A percentile compares a stretch with the other conserved stretches of the same genome.
Conservation (phyloP, 495 filamentous ascomycete genomes). For the Hypomontagnella submonticulosa region DNA sequence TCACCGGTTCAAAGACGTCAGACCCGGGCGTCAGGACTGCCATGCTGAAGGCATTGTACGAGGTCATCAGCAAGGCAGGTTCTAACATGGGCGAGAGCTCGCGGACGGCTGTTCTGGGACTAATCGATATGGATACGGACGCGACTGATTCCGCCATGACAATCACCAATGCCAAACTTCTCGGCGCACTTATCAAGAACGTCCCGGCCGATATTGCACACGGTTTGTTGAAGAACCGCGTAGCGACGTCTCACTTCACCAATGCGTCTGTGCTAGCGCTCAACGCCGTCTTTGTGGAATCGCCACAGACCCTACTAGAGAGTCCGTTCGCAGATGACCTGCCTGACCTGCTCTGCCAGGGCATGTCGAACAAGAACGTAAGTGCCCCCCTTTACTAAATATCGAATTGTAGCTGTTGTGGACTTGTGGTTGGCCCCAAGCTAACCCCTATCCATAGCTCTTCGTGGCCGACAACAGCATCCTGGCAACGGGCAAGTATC, state of each 20-base stretch:
- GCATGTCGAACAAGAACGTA: conserved; percentile 79
- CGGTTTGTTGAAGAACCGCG: conserved; percentile 81
- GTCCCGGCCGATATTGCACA: conserved; percentile 73
- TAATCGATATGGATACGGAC: conserved; percentile 87
- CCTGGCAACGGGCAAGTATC: conserved; percentile 93
- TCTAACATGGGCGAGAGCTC: conserved; percentile 93
- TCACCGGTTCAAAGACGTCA: conserved; percentile 89
- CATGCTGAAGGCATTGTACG: conserved; percentile 96
- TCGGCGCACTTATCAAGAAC: conserved; percentile 88
- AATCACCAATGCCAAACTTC: conserved; percentile 87
- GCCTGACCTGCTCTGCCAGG: conserved; percentile 79
- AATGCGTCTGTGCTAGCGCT: conserved; percentile 78
- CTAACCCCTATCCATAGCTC: conserved; percentile 59
- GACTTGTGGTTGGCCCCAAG: not conserved
- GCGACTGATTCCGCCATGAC: conserved; percentile 78
- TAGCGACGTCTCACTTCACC: conserved; percentile 76
- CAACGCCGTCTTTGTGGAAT: conserved; percentile 87
- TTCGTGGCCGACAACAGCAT: conserved; percentile 91
- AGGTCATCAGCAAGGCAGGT: conserved; percentile 95
- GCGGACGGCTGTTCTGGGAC: conserved; percentile 77
- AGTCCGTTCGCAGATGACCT: conserved; percentile 74
- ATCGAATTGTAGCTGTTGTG: not conserved
- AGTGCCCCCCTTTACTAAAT: conserved; percentile 33
- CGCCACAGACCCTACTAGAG: conserved; percentile 72
- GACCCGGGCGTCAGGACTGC: conserved; percentile 92